phyloP scores from a whole-genome alignment of 1,139 yeast genomes.

The Pichia sp. region DNA sequence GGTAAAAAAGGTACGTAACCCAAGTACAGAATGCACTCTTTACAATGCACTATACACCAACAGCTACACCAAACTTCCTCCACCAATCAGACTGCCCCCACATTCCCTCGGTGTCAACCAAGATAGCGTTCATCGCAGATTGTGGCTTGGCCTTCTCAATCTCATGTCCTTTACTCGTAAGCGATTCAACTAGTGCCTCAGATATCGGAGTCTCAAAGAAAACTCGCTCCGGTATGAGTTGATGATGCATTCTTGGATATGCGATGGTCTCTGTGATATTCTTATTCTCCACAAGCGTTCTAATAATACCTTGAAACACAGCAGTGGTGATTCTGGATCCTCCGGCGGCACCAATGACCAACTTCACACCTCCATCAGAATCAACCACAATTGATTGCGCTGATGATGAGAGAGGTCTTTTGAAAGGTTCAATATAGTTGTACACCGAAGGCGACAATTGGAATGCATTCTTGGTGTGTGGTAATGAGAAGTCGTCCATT shows the following conservation, averaged over 20 bases:
- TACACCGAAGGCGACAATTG: slow-evolving; percentile 72
- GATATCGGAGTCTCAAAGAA: slow-evolving; percentile 46
- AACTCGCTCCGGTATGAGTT: slow-evolving; percentile 65
- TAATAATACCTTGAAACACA: slow-evolving; percentile 68
- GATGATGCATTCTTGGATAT: slow-evolving; percentile 83
- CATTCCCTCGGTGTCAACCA: slow-evolving; percentile 15
- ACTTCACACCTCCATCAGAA: slow-evolving; percentile 43
- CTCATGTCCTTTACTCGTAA: slow-evolving; percentile 27
- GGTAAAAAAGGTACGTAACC: no score
- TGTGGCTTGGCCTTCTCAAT: slow-evolving; percentile 27
- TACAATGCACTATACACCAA: slow-evolving; percentile 23
- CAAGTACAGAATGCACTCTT: no score
- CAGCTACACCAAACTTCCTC: slow-evolving; percentile 37
- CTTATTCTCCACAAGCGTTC: slow-evolving; percentile 51
- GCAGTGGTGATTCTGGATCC: slow-evolving; percentile 88
- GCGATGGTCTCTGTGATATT: slow-evolving; percentile 64
- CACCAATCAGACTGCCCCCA: slow-evolving; percentile 37
- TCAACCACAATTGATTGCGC: slow-evolving; percentile 67
- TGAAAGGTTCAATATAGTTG: slow-evolving; percentile 68
- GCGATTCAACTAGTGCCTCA: slow-evolving; percentile 15
- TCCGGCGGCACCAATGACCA: slow-evolving; percentile 89
- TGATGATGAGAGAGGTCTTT: slow-evolving; percentile 80
- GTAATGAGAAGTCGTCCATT: slow-evolving; percentile 94
- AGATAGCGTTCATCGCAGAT: slow-evolving; percentile 38
- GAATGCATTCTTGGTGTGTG: slow-evolving; percentile 63